Evolutionary conservation across 2,329 filamentous ascomycete genomes (phyloP).

Genomic region (Clarireedia sp.): DNA sequence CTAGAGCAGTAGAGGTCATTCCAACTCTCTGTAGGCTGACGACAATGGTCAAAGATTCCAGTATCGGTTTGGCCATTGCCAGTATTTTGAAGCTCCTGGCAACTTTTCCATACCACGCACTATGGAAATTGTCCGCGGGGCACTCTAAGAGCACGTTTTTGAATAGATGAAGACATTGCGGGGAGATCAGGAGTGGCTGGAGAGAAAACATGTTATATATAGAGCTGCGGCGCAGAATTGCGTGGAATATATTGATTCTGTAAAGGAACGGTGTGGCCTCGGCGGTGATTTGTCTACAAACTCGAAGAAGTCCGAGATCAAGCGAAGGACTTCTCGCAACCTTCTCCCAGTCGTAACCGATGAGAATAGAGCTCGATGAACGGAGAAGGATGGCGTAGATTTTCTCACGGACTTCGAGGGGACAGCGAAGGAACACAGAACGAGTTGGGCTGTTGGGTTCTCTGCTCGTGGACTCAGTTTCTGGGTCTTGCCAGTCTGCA

Average conservation of each 20-base stretch:
- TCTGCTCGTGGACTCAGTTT: background rate
- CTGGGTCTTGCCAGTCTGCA: background rate
- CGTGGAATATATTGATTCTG: constrained; percentile 20
- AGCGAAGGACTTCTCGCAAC: constrained; percentile 13
- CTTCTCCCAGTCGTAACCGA: constrained; percentile 19
- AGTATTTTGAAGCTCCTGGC: constrained; percentile 15
- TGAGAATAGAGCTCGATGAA: constrained; percentile 17
- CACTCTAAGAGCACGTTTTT: constrained; percentile 21
- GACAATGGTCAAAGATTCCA: constrained; percentile 20
- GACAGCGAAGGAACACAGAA: constrained; percentile 16
- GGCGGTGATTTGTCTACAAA: constrained; percentile 21
- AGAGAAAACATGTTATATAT: background rate
- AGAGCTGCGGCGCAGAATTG: constrained; percentile 14
- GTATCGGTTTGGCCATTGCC: constrained; percentile 8
- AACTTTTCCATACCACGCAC: constrained; percentile 17
- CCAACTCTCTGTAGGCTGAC: constrained; percentile 14
- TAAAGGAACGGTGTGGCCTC: constrained; percentile 23
- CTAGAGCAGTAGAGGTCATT: constrained; percentile 11
- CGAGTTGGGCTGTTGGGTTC: constrained; percentile 13
- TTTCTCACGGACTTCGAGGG: constrained; percentile 22
- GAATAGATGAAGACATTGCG: constrained; percentile 11
- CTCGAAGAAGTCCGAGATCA: constrained; percentile 12
- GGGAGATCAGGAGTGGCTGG: constrained; percentile 5
- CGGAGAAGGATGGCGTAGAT: constrained; percentile 21
- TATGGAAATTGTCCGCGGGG: constrained; percentile 13